These are phyloP conservation scores for Bonnemaisonia californica DNA, from an alignment of 31 red algal genomes.

Conservation along the genomic window DNA sequence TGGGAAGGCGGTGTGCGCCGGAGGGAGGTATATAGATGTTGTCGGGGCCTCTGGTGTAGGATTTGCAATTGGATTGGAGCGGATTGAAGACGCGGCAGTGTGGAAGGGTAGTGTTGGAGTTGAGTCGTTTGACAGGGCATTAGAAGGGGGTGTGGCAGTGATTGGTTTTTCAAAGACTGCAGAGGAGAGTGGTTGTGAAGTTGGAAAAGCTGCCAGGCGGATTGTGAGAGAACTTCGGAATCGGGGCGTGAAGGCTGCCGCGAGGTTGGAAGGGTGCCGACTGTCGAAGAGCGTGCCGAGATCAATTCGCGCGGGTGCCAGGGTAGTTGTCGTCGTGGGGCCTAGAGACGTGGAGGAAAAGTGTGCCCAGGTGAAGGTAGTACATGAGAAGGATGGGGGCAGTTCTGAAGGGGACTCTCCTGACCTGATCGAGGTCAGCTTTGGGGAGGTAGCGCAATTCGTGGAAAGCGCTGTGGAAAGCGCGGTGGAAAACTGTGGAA, in stretches of 20 bases:
- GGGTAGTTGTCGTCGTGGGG: slow-evolving; percentile 43
- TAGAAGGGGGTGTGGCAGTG: slow-evolving; percentile 32
- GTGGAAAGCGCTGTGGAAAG: neutral
- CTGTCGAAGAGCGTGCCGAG: slow-evolving; percentile 41
- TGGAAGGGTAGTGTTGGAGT: slow-evolving; percentile 13
- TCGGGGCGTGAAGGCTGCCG: slow-evolving; percentile 21
- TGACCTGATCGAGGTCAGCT: slow-evolving; percentile 3
- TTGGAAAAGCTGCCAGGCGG: slow-evolving; percentile 29
- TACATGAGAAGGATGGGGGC: slow-evolving; percentile 13
- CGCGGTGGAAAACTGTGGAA: too few relatives aligned
- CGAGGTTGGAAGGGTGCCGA: slow-evolving; percentile 27
- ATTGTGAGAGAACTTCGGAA: slow-evolving; percentile 32
- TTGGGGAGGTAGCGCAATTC: slow-evolving; percentile 28
- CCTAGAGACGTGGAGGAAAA: slow-evolving; percentile 36
- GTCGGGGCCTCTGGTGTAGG: slow-evolving; percentile 60
- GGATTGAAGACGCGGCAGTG: slow-evolving; percentile 39
- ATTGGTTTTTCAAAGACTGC: slow-evolving; percentile 26
- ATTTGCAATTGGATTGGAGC: slow-evolving; percentile 66
- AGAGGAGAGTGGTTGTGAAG: slow-evolving; percentile 4
- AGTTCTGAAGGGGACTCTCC: neutral
- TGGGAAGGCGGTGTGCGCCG: slow-evolving; percentile 64
- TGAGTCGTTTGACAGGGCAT: slow-evolving; percentile 20
- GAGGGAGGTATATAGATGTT: slow-evolving; percentile 57
- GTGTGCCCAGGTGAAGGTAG: slow-evolving; percentile 34
- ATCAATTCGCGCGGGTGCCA: slow-evolving; percentile 33